Evolutionary conservation across 2,329 filamentous ascomycete genomes (phyloP).

Genomic region (Ophiostoma himal-ulmi): DNA sequence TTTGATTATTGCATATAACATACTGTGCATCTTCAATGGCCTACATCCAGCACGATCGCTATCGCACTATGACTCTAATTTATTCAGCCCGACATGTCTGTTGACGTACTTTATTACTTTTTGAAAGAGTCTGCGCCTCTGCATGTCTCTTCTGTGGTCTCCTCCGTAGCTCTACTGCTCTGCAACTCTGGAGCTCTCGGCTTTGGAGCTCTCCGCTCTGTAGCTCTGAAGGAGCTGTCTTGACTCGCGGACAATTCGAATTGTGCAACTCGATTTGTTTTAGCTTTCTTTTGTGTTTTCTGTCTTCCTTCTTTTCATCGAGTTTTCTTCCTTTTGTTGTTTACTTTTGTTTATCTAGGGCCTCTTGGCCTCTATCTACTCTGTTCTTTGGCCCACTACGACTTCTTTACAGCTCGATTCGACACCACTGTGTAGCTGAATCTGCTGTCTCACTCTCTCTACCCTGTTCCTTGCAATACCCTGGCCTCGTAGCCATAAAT

Average conservation of each 20-base stretch:
- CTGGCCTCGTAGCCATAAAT: no score
- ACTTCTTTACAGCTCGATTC: background rate
- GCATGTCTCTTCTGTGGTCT: background rate
- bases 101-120: background rate
- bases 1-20: background rate
- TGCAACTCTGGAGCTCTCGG: background rate
- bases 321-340: background rate
- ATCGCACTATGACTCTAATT: background rate
- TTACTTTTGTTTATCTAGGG: background rate
- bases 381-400: background rate
- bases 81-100: background rate
- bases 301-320: background rate
- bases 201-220: background rate
- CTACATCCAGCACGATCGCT: background rate
- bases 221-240: background rate
- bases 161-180: background rate
- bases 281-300: background rate
- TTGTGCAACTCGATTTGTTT: background rate
- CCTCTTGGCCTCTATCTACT: background rate
- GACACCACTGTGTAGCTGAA: conserved; percentile 2
- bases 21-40: background rate
- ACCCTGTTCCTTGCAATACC: background rate
- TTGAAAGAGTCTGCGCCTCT: background rate
- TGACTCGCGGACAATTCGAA: background rate
- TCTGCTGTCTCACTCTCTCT: background rate